phyloP scores from a whole-genome alignment of 257 asterid species.

The Solanum ossicruentum region DNA sequence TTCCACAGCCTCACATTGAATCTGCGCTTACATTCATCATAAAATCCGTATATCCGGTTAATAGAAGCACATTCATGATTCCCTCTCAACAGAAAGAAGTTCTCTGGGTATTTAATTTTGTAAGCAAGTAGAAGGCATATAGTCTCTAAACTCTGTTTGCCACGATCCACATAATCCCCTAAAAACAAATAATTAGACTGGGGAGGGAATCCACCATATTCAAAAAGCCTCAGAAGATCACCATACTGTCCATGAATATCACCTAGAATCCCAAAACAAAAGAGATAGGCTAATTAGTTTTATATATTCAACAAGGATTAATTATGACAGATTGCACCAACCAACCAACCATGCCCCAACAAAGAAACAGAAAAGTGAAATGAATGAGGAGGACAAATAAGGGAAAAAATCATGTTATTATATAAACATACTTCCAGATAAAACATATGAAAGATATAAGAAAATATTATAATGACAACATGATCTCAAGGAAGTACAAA shows the following conservation, averaged over 20 bases:
- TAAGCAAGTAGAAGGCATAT: slow-evolving; percentile 26
- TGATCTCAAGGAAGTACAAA: neutral
- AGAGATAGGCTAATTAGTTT: neutral
- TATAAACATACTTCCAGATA: neutral
- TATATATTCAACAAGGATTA: neutral
- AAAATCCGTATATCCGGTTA: slow-evolving; percentile 24
- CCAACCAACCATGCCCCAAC: neutral
- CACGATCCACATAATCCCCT: slow-evolving; percentile 30
- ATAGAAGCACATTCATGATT: slow-evolving; percentile 29
- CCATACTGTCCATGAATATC: slow-evolving; percentile 29
- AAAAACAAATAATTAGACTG: slow-evolving; percentile 22
- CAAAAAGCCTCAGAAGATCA: slow-evolving; percentile 26
- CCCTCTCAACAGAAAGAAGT: slow-evolving; percentile 21
- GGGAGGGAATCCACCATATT: slow-evolving; percentile 28
- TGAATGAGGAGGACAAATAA: neutral
- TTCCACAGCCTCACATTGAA: slow-evolving; percentile 24
- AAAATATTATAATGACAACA: neutral
- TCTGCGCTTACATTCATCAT: slow-evolving; percentile 24
- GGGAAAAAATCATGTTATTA: neutral
- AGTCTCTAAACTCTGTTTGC: slow-evolving; percentile 29
- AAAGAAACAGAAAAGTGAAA: neutral
- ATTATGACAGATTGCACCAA: neutral
- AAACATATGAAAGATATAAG: neutral
- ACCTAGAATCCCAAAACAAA: slow-evolving; percentile 11
- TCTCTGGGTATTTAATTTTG: slow-evolving; percentile 22